Base-by-base conservation (phyloP, 768 basidiomycete genomes). In the Russula olivacea region DNA sequence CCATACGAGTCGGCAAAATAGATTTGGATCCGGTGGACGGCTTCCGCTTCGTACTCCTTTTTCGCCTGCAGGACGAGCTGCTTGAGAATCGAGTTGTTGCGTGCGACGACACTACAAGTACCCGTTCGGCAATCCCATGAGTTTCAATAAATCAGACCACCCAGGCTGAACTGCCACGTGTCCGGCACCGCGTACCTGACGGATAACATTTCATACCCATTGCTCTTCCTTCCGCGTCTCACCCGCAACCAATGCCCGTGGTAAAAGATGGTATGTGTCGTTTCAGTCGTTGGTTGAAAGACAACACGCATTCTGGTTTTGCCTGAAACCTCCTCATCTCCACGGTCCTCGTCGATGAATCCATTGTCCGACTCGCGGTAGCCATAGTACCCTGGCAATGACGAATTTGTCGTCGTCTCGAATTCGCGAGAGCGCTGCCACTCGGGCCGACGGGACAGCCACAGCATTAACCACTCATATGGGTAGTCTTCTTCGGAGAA, bases 351-450 rank as follows among this genome's bases (percentile, higher is more conserved):
- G 53, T 80, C 80, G 21, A 80, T 80, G 58, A 85, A 86, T 6
- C 82, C 82, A 71, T 81, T 81, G 72, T 83, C 81, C 19, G 76
- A 74, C 36, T 76, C 72, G 19, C 79, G 76, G 38, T 77, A 75
- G 58, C 80, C 78, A 57, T 63, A 68, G 63, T 82, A 79, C 25
- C 85, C 83, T 3, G 86, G 82, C 3, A 83, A 84, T 12, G 84
- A 78, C 0, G 86, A 81, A 41, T 90, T 83, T 14, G 90, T 92
- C 19, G 91, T 93, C 0, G 90, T 91, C 76, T 93, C 91, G 64
- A 93, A 91, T 74, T 93, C 91, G 61, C 91, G 83, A 9, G 90
- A 91, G 43, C 89, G 86, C 70, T 92, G 90, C 90, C 90, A 92
- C 74, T 92, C 90, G 47, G 90, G 81, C 77, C 88, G 81, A 56